Base-by-base conservation (phyloP, 2,329 filamentous ascomycete genomes). In the Microdochium bolleyi region DNA sequence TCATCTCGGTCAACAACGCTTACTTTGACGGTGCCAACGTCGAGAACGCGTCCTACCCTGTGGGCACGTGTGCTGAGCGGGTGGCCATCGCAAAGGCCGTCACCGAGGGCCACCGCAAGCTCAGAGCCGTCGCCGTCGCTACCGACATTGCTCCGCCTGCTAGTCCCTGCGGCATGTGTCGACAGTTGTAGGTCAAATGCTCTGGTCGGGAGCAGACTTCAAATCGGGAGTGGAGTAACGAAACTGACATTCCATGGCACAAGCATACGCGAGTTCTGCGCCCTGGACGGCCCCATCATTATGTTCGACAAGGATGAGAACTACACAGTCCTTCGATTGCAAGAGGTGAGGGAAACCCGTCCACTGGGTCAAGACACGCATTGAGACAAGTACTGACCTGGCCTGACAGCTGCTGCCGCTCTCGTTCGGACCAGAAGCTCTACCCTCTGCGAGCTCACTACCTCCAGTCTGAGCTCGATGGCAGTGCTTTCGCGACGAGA, bases 21-120 rank as follows among this genome's bases (percentile, higher is more conserved):
- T 82, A 77, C 60, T 77, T 91, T 53, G 74, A 79, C 48, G 94
- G 94, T 52, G 91, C 89, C 57, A 96, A 96, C 66, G 84, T 97
- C 56, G 94, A 99, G 73, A 96, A 97, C 67, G 92, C 90, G 1
- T 77, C 87, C 25, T 97, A 95, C 67, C 92, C 94, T 0, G 92
- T 96, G 5, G 90, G 90, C n/a, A 95, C 89, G 2, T 97, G 94
- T 69, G 94, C 94, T 14, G 94, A 99, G 78, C 79, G 92, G 54
- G 89, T 92, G n/a, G 91, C 89, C 1, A 78, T 97, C 59, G 88
- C 83, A 8, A 90, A 84, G 38, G 92, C 92, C 22, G 81, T 96
- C 4, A 80, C 82, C 7, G 73, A 73, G 51, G 80, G 81, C 2
- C 70, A 79, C 58, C 70, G 69, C 32, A 63, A 61, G 27, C 89